phyloP scores from a whole-genome alignment of 305 asterid species.

The Solanum hybrid region DNA sequence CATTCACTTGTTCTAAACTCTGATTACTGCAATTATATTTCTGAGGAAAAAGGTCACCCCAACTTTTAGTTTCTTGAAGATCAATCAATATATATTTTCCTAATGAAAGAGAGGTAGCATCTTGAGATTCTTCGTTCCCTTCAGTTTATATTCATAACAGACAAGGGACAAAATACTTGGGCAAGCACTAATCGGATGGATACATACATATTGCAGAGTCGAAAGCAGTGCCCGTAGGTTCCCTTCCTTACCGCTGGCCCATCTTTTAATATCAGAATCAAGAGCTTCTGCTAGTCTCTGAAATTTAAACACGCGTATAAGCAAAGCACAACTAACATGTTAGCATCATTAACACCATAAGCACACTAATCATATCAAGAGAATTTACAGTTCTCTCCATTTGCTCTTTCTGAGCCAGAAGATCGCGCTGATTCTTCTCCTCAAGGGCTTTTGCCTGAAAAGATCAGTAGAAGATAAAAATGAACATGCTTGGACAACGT shows the following conservation, averaged over 20 bases:
- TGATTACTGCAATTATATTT: background rate
- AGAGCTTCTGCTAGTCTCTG: conserved; percentile 86
- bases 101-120: background rate
- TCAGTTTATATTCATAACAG: background rate
- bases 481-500: conserved; percentile 4
- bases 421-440: conserved; percentile 88
- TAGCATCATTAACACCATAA: background rate
- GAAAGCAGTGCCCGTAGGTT: conserved; percentile 95
- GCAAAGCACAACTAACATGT: background rate
- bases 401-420: conserved; percentile 91
- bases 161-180: background rate
- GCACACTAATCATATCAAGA: background rate
- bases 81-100: background rate
- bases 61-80: background rate
- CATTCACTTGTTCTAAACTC: background rate
- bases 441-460: conserved; percentile 93
- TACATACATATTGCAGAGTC: conserved; percentile 84
- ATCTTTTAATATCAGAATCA: conserved; percentile 88
- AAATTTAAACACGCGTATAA: conserved; percentile 11
- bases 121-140: background rate
- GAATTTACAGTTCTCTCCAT: conserved; percentile 79
- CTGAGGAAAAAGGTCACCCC: background rate
- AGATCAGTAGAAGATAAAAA: conserved; percentile 9
- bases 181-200: background rate
- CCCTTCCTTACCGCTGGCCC: conserved; percentile 93